Conservation (phyloP, 2,329 filamentous ascomycete species). For the Neurospora crassa region DNA sequence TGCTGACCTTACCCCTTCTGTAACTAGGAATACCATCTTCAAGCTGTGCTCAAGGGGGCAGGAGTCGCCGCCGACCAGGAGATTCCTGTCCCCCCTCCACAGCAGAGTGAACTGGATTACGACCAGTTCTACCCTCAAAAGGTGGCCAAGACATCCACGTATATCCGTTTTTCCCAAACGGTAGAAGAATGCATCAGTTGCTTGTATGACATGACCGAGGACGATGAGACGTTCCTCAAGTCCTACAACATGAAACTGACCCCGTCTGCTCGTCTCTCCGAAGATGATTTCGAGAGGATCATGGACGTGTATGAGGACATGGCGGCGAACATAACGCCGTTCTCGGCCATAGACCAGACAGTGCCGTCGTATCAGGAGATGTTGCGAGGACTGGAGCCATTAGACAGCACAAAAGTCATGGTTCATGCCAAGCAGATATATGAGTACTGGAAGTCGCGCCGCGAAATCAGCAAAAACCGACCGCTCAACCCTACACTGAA, state of each 20-base stretch:
- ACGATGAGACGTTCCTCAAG: conserved; percentile 79
- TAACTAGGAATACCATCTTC: conserved; percentile 86
- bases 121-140: conserved; percentile 72
- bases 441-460: conserved; percentile 75
- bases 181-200: conserved; percentile 90
- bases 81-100: conserved; percentile 56
- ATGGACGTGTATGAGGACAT: conserved; percentile 94
- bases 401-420: conserved; percentile 39
- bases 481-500: conserved; percentile 72
- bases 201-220: conserved; percentile 88
- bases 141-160: conserved; percentile 80
- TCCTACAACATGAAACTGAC: conserved; percentile 71
- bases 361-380: conserved; percentile 70
- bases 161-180: conserved; percentile 96
- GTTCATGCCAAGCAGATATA: conserved; percentile 69
- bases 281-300: conserved; percentile 86
- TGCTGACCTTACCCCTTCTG: conserved; percentile 22
- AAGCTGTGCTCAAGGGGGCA: conserved; percentile 59
- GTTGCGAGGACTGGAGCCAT: conserved; percentile 53
- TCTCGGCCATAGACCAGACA: conserved; percentile 80
- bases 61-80: conserved; percentile 49
- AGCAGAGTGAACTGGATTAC: conserved; percentile 67
- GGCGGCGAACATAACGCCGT: conserved; percentile 74
- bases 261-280: conserved; percentile 57
- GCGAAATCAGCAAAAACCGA: conserved; percentile 57